Evolutionary conservation across 805 yeast species (phyloP).

Genomic region (Hanseniaspora thailandica): DNA sequence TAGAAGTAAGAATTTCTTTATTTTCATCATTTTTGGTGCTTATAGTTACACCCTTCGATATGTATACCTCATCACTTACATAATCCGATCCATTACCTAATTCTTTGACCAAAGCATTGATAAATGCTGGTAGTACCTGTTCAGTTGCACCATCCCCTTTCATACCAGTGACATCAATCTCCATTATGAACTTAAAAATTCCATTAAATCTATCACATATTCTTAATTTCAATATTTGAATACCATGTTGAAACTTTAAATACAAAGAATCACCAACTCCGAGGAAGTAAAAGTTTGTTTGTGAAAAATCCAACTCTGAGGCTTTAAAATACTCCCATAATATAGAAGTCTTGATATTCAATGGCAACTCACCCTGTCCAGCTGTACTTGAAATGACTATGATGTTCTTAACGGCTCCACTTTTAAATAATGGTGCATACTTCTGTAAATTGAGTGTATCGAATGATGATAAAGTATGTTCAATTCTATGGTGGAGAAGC

Average conservation of each 20-base stretch:
- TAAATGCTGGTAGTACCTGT: slow-evolving; percentile 21
- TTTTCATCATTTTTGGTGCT: too few relatives aligned
- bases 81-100: slow-evolving; percentile 20
- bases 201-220: slow-evolving; percentile 70
- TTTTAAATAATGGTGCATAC: slow-evolving; percentile 30
- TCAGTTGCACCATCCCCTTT: slow-evolving; percentile 53
- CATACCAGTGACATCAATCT: slow-evolving; percentile 75
- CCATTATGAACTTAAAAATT: slow-evolving; percentile 44
- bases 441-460: slow-evolving; percentile 37
- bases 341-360: slow-evolving; percentile 41
- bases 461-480: slow-evolving; percentile 35
- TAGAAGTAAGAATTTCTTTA: not conserved
- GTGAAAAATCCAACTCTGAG: slow-evolving; percentile 50
- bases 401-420: slow-evolving; percentile 37
- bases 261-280: slow-evolving; percentile 93
- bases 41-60: slow-evolving; percentile 21
- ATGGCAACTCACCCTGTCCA: slow-evolving; percentile 90
- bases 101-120: slow-evolving; percentile 28
- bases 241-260: slow-evolving; percentile 79
- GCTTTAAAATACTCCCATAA: slow-evolving; percentile 64
- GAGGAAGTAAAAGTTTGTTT: slow-evolving; percentile 55
- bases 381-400: slow-evolving; percentile 66
- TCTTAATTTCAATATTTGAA: slow-evolving; percentile 67
- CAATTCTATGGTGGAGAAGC: slow-evolving; percentile 43
- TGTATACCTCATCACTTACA: slow-evolving; percentile 21